Evolutionary conservation across 169 alveolate species (phyloP).

Genomic region (Theileria orientalis): DNA sequence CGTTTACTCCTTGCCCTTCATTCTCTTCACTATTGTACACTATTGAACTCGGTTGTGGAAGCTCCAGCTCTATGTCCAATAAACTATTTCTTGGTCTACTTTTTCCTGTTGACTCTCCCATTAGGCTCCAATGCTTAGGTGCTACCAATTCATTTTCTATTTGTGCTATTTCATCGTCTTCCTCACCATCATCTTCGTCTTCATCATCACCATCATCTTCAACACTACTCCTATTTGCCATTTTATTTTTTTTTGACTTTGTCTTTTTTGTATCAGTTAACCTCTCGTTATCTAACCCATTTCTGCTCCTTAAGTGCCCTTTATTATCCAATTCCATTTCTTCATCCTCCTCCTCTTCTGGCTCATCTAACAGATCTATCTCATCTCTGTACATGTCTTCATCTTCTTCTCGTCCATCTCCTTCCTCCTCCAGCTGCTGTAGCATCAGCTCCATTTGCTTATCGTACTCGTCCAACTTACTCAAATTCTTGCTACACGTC

Average conservation of each 20-base stretch:
- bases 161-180: slow-evolving; percentile 33
- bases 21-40: slow-evolving; percentile 32
- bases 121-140: slow-evolving; percentile 81
- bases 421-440: slow-evolving; percentile 49
- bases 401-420: slow-evolving; percentile 34
- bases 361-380: slow-evolving; percentile 18
- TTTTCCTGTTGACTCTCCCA: slow-evolving; percentile 79
- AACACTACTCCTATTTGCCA: neutral
- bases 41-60: slow-evolving; percentile 64
- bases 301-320: no score
- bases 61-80: slow-evolving; percentile 72
- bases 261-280: neutral
- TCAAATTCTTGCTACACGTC: neutral
- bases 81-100: slow-evolving; percentile 81
- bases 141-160: slow-evolving; percentile 74
- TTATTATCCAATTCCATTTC: slow-evolving; percentile 12
- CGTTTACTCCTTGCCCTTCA: slow-evolving; percentile 24
- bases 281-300: no score
- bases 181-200: slow-evolving; percentile 17
- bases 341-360: neutral
- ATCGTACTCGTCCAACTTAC: slow-evolving; percentile 13
- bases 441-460: slow-evolving; percentile 52
- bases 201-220: neutral
- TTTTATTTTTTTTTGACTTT: neutral
- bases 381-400: slow-evolving; percentile 34